Evolutionary conservation across 164 flowering plant species (phyloP), one percentile per base, ranked within the genome.

Genomic region (Berberis vulgaris): DNA sequence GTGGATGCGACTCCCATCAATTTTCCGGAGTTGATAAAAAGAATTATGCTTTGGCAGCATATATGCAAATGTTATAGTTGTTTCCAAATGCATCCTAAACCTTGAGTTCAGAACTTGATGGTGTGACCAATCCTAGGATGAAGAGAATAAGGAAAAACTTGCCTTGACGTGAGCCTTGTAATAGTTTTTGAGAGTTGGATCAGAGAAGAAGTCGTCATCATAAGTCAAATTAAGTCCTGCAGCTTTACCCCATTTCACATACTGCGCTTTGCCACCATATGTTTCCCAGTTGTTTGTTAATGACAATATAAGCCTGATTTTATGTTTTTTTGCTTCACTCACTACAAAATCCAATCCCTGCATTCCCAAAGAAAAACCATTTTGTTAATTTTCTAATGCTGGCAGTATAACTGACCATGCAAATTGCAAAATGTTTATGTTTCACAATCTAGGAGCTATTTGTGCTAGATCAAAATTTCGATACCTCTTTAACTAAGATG

Each of bases 271-370:
- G 65, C 98, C 98, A 39, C 97, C 98, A 65, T 84, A 94, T 26
- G 89, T 89, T 2, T 87, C 92, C 97, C 97, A 90, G 72, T 94
- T 88, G 81, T 90, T 88, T 4, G 59, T 56, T 43, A 90, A 71
- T 12, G 97, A 84, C 73, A 94, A 61, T 54, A 94, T 86, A 10
- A 94, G 87, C 81, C 97, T 85, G 68, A 94, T 84, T 70, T 88
- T 86, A 71, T 81, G 72, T 72, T 84, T 87, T 72, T 76, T 88
- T 2, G 98, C 97, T 80, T 94, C 98, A 71, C 87, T 87, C 12
- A 90, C 73, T n/a, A 88, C 98, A 76, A 94, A 94, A 81, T 94
- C 98, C 81, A 88, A 71, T 47, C 79, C 98, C 97, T 93, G 81
- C 41, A 70, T 7, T 61, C 2, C 26, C 44, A 63, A 41, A 46